Percentiles rank a stretch among this genome's conserved stretches.
Evolutionary conservation across 305 asterid species (phyloP).

Genomic region (Plantago coronopus): DNA sequence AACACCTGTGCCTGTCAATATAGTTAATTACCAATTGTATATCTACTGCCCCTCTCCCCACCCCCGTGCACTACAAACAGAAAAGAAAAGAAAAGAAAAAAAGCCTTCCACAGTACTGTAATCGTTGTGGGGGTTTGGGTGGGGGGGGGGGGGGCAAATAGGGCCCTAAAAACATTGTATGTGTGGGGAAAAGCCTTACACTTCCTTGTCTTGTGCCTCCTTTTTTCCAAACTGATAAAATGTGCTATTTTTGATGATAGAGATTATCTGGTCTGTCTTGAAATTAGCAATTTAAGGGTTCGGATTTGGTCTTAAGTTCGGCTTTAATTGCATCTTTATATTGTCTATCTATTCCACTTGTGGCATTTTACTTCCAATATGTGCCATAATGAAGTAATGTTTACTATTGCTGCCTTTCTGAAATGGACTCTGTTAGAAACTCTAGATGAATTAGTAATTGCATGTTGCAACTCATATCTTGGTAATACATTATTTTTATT

Average conservation of each 20-base stretch:
- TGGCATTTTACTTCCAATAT: neutral
- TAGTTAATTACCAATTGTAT: slow-evolving; percentile 15
- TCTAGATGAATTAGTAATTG: neutral
- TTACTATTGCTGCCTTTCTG: neutral
- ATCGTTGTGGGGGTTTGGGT: too few species aligned
- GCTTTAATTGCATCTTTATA: neutral
- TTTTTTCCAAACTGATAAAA: neutral
- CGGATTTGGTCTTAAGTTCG: neutral
- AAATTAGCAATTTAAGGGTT: neutral
- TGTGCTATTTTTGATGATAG: neutral
- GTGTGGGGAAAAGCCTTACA: neutral
- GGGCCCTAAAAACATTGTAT: too few species aligned
- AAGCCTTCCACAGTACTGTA: too few species aligned
- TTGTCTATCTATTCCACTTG: neutral
- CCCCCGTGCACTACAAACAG: too few species aligned
- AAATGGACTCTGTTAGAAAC: neutral
- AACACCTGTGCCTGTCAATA: slow-evolving; percentile 19
- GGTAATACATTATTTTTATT: neutral
- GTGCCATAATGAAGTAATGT: neutral
- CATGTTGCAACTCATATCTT: neutral
- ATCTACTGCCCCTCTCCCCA: slow-evolving; percentile 9
- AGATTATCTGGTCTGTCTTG: neutral
- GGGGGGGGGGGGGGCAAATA: too few species aligned
- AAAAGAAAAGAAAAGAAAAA: too few species aligned
- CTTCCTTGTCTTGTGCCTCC: neutral